A percentile compares a stretch with the other conserved stretches of the same genome.
Conservation (phyloP, 257 asterid species). For the Primulina tabacum region DNA sequence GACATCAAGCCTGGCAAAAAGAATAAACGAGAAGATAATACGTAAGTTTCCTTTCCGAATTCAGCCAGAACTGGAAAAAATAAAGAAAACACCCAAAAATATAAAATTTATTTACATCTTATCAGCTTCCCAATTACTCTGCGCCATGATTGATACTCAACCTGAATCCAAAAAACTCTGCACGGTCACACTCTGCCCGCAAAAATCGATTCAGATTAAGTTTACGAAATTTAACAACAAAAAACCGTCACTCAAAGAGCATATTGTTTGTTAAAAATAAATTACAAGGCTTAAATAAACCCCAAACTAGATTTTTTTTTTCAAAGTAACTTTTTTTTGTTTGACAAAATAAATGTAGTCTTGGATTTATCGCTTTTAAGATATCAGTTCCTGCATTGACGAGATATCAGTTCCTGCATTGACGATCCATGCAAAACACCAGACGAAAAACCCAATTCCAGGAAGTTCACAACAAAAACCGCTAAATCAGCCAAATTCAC, state of each 20-base stretch:
- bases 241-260: neutral
- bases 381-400: conserved; percentile 59
- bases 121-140: conserved; percentile 99
- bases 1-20: conserved; percentile 87
- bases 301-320: neutral
- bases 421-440: conserved; percentile 43
- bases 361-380: conserved; percentile 35
- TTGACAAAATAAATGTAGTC: neutral
- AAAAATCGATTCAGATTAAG: conserved; percentile 33
- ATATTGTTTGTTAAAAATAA: neutral
- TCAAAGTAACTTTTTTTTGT: neutral
- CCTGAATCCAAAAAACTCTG: conserved; percentile 22
- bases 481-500: conserved; percentile 21
- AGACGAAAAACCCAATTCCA: conserved; percentile 37
- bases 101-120: conserved; percentile 57
- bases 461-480: conserved; percentile 27
- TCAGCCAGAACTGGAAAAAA: conserved; percentile 3
- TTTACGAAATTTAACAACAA: conserved; percentile 19
- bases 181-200: conserved; percentile 28
- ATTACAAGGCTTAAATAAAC: conserved; percentile 8
- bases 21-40: conserved; percentile 6
- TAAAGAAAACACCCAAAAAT: neutral
- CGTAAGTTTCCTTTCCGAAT: conserved; percentile 13
- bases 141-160: conserved; percentile 60
- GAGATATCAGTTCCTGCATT: conserved; percentile 60